A percentile compares a stretch with the other conserved stretches of the same genome.
Conservation (phyloP, 768 basidiomycete species). For the Russula emetica region DNA sequence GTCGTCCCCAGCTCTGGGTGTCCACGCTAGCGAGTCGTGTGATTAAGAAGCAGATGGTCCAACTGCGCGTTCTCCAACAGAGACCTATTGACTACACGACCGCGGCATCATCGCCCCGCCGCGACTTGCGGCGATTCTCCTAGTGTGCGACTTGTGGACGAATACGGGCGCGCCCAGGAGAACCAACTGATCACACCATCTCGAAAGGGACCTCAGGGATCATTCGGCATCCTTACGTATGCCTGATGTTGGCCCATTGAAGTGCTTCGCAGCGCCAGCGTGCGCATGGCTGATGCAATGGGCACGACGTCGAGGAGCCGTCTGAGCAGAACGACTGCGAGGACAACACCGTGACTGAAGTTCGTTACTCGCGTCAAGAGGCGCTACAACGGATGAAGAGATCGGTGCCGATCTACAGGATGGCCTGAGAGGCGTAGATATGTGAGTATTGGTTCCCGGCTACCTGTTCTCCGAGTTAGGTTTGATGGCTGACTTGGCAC, state of each 20-base stretch:
- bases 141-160: conserved; percentile 64
- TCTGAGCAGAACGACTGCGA: conserved; percentile 29
- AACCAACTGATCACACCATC: conserved; percentile 25
- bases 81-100: conserved; percentile 27
- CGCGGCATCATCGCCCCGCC: conserved; percentile 30
- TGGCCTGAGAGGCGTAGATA: conserved; percentile 54
- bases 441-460: conserved; percentile 37
- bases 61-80: conserved; percentile 2
- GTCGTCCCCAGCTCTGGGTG: conserved; percentile 16
- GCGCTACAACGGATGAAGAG: conserved; percentile 54
- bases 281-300: conserved; percentile 68
- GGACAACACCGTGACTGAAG: conserved; percentile 25
- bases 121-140: conserved; percentile 45
- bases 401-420: conserved; percentile 54
- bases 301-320: conserved; percentile 48
- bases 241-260: conserved; percentile 24
- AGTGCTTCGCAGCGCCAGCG: conserved; percentile 38
- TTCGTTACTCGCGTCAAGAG: conserved; percentile 43
- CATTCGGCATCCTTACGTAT: conserved; percentile 24
- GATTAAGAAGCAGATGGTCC: background rate
- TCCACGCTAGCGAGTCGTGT: background rate
- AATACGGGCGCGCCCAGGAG: conserved; percentile 45
- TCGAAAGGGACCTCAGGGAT: conserved; percentile 27
- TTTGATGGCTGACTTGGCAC: conserved; percentile 16
- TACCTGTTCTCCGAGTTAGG: conserved; percentile 13